Percentiles rank a stretch among this genome's conserved stretches.
phyloP scores from a whole-genome alignment of 768 basidiomycete genomes.

The Lactifluus piperatus region DNA sequence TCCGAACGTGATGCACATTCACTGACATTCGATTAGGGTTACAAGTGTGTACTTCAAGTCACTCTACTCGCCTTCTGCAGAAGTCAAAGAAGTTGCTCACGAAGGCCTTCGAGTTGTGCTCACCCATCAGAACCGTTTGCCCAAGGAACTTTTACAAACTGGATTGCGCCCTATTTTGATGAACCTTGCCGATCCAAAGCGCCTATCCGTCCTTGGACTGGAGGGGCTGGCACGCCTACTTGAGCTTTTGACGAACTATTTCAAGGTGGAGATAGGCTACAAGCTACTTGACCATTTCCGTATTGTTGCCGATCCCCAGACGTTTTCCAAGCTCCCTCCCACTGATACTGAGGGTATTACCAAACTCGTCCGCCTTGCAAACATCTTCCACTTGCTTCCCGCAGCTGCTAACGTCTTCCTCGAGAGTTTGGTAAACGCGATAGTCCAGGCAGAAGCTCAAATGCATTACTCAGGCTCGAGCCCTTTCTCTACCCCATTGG shows the following conservation, averaged over 20 bases:
- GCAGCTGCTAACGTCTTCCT: conserved; percentile 90
- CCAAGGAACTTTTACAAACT: conserved; percentile 90
- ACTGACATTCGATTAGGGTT: conserved; percentile 43
- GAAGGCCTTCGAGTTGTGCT: conserved; percentile 87
- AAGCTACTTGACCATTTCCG: conserved; percentile 96
- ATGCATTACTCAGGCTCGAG: conserved; percentile 86
- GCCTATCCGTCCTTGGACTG: conserved; percentile 82
- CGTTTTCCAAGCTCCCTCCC: conserved; percentile 70
- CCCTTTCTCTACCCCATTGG: conserved; percentile 89
- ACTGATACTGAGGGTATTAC: conserved; percentile 86
- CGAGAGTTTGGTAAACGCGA: conserved; percentile 72
- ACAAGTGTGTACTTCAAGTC: conserved; percentile 98
- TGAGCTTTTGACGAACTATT: conserved; percentile 94
- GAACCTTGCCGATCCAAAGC: conserved; percentile 95
- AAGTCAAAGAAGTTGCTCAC: conserved; percentile 93
- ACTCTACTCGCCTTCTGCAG: conserved; percentile 81
- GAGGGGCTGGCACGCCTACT: conserved; percentile 92
- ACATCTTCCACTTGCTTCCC: conserved; percentile 95
- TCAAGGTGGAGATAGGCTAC: conserved; percentile 98
- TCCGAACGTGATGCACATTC: background rate
- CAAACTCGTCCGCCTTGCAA: conserved; percentile 89
- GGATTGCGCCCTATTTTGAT: conserved; percentile 94
- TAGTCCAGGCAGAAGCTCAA: conserved; percentile 87
- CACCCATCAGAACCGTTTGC: conserved; percentile 81
- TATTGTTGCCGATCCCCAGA: conserved; percentile 81